Percentiles rank a stretch among this genome's conserved stretches.
Evolutionary conservation across 768 basidiomycete genomes (phyloP).

Genomic region (Strobilomyces dryophilus): DNA sequence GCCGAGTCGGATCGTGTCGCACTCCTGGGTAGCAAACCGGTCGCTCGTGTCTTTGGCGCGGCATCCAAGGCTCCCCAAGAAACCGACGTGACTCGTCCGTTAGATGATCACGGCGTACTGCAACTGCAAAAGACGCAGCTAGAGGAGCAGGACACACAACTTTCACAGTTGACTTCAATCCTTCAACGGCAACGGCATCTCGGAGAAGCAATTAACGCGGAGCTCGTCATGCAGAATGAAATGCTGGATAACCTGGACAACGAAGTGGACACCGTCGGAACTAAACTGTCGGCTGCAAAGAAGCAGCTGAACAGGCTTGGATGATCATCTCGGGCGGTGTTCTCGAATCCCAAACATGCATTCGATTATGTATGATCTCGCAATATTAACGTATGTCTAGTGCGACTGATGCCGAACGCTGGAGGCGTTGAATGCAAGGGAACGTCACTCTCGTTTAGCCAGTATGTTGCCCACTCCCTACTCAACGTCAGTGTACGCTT

Average conservation of each 20-base stretch:
- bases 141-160: conserved; percentile 76
- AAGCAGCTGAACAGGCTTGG: conserved; percentile 79
- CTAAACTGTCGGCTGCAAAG: conserved; percentile 76
- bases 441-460: conserved; percentile 30
- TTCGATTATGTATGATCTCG: conserved; percentile 19
- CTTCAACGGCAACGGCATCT: conserved; percentile 82
- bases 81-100: conserved; percentile 79
- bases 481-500: conserved; percentile 12
- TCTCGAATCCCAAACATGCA: conserved; percentile 5
- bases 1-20: conserved; percentile 61
- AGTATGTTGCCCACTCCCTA: conserved; percentile 61
- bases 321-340: conserved; percentile 26
- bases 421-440: not conserved
- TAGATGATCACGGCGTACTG: conserved; percentile 80
- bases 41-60: conserved; percentile 78
- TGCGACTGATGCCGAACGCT: conserved; percentile 14
- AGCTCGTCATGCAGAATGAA: conserved; percentile 82
- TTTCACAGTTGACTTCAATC: conserved; percentile 77
- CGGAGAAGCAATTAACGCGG: conserved; percentile 79
- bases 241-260: conserved; percentile 73
- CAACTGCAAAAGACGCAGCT: conserved; percentile 79
- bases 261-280: conserved; percentile 74
- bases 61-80: conserved; percentile 58
- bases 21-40: conserved; percentile 52
- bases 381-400: conserved; percentile 30